Conservation (phyloP, 2,329 filamentous ascomycete species). For the Colletotrichum tamarilloi region DNA sequence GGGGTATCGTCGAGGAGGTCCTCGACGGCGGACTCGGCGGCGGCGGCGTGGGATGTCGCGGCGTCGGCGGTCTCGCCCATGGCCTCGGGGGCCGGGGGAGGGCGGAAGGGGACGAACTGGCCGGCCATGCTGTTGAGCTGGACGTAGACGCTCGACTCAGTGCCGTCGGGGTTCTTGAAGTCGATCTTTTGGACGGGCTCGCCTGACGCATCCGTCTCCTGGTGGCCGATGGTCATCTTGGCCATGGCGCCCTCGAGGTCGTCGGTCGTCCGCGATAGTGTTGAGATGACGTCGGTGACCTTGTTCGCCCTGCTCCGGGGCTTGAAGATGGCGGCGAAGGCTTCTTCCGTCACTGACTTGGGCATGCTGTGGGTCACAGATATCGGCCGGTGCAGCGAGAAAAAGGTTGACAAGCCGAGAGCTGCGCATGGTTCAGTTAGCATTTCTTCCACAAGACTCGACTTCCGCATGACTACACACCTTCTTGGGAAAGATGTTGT, state of each 20-base stretch:
- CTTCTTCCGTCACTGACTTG: constrained; percentile 74
- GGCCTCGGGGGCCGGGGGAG: constrained; percentile 82
- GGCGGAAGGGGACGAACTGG: constrained; percentile 82
- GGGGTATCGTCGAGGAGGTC: constrained; percentile 45
- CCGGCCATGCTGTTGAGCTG: constrained; percentile 76
- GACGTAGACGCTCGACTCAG: constrained; percentile 69
- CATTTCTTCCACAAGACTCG: not conserved
- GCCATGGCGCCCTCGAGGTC: constrained; percentile 69
- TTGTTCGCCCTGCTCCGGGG: constrained; percentile 60
- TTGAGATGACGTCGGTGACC: constrained; percentile 74
- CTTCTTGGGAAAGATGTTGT: constrained; percentile 75
- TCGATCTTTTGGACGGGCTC: constrained; percentile 63
- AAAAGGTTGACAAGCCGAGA: constrained; percentile 90
- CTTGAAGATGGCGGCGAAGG: constrained; percentile 88
- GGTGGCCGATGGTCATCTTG: constrained; percentile 58
- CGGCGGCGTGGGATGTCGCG: constrained; percentile 37
- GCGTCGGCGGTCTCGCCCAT: constrained; percentile 51
- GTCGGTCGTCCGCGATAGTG: constrained; percentile 70
- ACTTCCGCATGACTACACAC: constrained; percentile 52
- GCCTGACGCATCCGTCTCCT: constrained; percentile 53
- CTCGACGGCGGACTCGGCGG: constrained; percentile 48
- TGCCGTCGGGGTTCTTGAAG: constrained; percentile 66
- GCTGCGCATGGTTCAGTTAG: constrained; percentile 62
- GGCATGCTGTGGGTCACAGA: constrained; percentile 87
- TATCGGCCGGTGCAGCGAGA: constrained; percentile 94